Conservation (phyloP, 176 grass and related monocot genomes). For the Carex littledalei region DNA sequence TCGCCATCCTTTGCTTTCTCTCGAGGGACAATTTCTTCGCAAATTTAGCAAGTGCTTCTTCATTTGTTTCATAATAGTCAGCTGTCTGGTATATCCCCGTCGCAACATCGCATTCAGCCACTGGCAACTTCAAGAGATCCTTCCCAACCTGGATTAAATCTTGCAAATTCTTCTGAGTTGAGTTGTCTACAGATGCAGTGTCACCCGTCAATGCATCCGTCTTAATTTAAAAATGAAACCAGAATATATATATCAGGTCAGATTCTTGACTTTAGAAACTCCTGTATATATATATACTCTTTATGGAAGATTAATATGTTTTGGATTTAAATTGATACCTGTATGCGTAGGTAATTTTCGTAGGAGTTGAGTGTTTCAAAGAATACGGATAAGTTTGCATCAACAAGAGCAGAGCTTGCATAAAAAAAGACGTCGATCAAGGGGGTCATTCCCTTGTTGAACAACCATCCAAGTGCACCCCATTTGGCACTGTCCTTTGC, state of each 20-base stretch:
- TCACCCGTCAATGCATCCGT: conserved; percentile 37
- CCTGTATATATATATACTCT: no score
- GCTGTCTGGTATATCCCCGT: conserved; percentile 39
- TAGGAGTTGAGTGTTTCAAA: conserved; percentile 46
- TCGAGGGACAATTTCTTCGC: conserved; percentile 43
- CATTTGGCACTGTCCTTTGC: conserved; percentile 36
- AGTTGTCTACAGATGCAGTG: conserved; percentile 27
- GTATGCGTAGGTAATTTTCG: conserved; percentile 56
- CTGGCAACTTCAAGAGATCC: conserved; percentile 35
- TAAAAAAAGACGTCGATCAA: conserved; percentile 58
- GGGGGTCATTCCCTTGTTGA: conserved; percentile 45
- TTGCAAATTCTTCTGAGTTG: conserved; percentile 44
- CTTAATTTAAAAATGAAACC: not conserved
- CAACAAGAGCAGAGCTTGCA: conserved; percentile 54
- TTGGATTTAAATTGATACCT: not conserved
- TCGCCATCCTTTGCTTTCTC: conserved; percentile 28
- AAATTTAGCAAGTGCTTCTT: conserved; percentile 34
- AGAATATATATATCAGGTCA: not conserved
- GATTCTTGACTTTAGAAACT: not conserved
- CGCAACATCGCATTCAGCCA: conserved; percentile 41
- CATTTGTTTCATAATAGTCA: conserved; percentile 26
- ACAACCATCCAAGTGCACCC: conserved; percentile 53
- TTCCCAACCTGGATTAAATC: conserved; percentile 32
- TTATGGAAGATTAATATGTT: no score
- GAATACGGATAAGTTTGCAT: conserved; percentile 46